Base-by-base conservation (phyloP, 306 rosid species). In the Castanopsis chinensis region DNA sequence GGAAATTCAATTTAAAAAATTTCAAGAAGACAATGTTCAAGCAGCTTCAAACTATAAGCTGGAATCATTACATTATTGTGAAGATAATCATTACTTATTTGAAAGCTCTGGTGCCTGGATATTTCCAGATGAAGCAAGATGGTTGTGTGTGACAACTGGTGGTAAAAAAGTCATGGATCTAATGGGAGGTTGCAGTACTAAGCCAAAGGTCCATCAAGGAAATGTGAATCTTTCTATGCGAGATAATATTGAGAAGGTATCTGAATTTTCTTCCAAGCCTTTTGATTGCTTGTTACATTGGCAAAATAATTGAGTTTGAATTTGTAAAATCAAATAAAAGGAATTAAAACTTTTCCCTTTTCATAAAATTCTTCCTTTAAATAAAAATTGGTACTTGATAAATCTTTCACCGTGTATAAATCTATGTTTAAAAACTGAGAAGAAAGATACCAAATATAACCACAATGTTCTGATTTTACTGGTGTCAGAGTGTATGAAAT, bases 91-190 rank as follows among this genome's bases (percentile, higher is more conserved):
- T 41, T 53, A 55, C 69, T 37, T 76, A n/a, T 69, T 69, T 82
- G 86, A 79, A 76, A 74, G 81, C 60, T 91, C 88, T 67, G 83
- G 87, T 61, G 82, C 75, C 9, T 87, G 96, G 94, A 83, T 86
- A 76, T 82, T 88, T 75, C 92, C 89, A 56, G 87, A 85, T 65
- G 91, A 82, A 78, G 54, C 51, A 55, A 81, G 85, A 78, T 82
- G 43, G 32, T 63, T 85, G 65, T 94, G 94, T 73, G n/a, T 85
- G 77, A 89, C 90, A 28, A 80, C 90, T 60, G 87, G 79, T 82
- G 91, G 86, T 75, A 80, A 80, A 80, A 86, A 80, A 49, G 75
- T 79, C 69, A 85, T 60, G 78, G 74, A 67, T 73, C 61, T 76
- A 52, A 43, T 41, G 77, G 93, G 74, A 79, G 69, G 79, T 74